Base-by-base conservation (phyloP, 2,329 filamentous ascomycete species). In the Epichloe amarillans region DNA sequence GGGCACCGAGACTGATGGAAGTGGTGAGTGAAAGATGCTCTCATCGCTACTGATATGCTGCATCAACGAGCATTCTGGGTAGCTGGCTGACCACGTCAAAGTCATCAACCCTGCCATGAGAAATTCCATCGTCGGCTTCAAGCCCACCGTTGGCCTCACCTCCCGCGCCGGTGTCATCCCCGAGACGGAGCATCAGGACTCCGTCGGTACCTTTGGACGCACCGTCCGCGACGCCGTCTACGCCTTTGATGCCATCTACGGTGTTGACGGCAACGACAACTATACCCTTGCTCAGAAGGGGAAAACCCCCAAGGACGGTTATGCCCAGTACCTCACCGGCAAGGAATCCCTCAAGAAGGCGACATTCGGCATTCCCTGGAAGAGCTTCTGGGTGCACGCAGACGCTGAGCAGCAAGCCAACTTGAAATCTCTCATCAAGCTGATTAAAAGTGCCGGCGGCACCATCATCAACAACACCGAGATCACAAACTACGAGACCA, bases 1-100 rank as follows among this genome's bases (percentile, higher is more conserved):
- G 0, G 86, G 85, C 1, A 88, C 84, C 0, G 86, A 89, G 66
- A 88, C 84, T 0, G 84, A 88, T 60, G 84, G 77, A 4, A 81
- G 76, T 65, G 73, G 71, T 73, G 56, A 62, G 66, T 65, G 14
- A 39, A 39, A 6, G 26, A 35, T 37, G 21, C 23, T 44, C 5
- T 8, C 21, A 3, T 12, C 7, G 6, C 19, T 4, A n/a, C 14
- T 11, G 7, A 8, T 4, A 4, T 19, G 19, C 26, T 30, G 26
- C 3, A 14, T 21, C 11, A 19, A 19, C 39, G 17, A 41, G 39
- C 4, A 4, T 19, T 11, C 4, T 15, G n/a, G 17, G 39, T 7
- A 11, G 30, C 26, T 36, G 30, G 38, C 45, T 21, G 26, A 45
- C 3, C 15, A 17, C 10, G 19, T 8, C n/a, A 17, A 7, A 69